Evolutionary conservation across 1,284 basidiomycete species (phyloP).

Genomic region (Pseudozyma sp.): DNA sequence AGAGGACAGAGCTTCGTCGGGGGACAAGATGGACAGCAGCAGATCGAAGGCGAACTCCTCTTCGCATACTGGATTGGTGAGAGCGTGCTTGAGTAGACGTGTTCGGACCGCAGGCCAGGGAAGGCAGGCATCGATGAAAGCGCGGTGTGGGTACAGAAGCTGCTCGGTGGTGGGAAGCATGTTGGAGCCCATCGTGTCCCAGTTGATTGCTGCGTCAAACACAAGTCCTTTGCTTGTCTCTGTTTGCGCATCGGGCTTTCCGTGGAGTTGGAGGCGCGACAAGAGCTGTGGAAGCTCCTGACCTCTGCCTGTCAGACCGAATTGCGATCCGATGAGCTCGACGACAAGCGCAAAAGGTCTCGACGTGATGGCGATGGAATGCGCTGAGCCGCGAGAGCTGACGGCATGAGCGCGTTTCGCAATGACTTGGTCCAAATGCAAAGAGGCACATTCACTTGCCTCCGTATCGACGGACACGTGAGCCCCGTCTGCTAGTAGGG

Average conservation of each 20-base stretch:
- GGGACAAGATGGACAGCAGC: constrained; percentile 26
- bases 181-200: constrained; percentile 30
- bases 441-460: not conserved
- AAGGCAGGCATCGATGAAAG: constrained; percentile 44
- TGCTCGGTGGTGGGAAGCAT: constrained; percentile 42
- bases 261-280: constrained; percentile 28
- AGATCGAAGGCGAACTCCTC: constrained; percentile 45
- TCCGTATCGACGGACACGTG: not conserved
- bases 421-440: constrained; percentile 17
- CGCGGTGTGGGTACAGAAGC: constrained; percentile 42
- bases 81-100: constrained; percentile 39
- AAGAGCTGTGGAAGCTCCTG: constrained; percentile 13
- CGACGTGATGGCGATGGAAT: constrained; percentile 18
- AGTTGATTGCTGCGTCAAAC: constrained; percentile 32
- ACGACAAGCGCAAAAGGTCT: constrained; percentile 21
- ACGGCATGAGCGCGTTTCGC: not conserved
- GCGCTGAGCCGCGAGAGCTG: not conserved
- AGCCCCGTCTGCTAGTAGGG: not conserved
- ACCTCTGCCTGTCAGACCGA: constrained; percentile 6
- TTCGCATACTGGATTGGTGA: constrained; percentile 33
- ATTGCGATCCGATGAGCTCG: constrained; percentile 16
- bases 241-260: not conserved
- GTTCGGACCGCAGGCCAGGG: constrained; percentile 50
- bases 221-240: constrained; percentile 29
- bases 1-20: constrained; percentile 21